Percentiles rank a stretch among this genome's conserved stretches.
These are phyloP conservation scores for Ceratocystiopsis sp. DNA, from an alignment of 2,329 filamentous ascomycete genomes.

Conservation along the genomic window DNA sequence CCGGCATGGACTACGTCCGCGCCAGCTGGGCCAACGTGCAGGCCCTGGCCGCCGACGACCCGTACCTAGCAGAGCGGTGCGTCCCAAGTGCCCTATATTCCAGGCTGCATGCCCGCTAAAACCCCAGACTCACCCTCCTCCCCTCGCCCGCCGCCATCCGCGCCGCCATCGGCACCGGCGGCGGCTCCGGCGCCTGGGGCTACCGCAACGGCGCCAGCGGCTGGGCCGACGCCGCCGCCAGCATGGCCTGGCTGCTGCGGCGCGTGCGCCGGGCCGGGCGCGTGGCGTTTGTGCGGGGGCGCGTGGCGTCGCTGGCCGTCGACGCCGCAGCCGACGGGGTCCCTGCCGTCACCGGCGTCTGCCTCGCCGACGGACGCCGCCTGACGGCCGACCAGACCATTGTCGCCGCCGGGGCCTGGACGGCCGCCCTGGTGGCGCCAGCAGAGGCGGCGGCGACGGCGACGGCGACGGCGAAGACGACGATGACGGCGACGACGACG, in stretches of 20 bases:
- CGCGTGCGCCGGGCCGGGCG: conserved; percentile 36
- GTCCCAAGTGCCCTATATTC: too few species aligned
- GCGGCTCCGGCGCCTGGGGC: conserved; percentile 43
- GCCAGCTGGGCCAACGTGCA: conserved; percentile 45
- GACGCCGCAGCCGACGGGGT: neutral
- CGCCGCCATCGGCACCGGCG: conserved; percentile 27
- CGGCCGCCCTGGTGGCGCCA: conserved; percentile 28
- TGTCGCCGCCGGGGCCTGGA: conserved; percentile 80
- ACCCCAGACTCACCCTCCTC: conserved; percentile 23
- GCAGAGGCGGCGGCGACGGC: neutral
- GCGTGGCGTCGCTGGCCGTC: conserved; percentile 23
- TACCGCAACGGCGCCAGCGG: conserved; percentile 61
- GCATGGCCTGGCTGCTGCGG: conserved; percentile 46
- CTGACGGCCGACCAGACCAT: conserved; percentile 48
- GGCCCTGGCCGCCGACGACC: conserved; percentile 25
- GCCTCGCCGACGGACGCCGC: conserved; percentile 18
- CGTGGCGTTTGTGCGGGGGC: conserved; percentile 36
- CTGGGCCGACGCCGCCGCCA: conserved; percentile 63
- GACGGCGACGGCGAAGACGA: neutral
- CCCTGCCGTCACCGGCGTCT: conserved; percentile 36
- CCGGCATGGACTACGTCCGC: conserved; percentile 39
- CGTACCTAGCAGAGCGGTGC: conserved; percentile 5
- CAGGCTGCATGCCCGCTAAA: neutral
- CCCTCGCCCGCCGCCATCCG: conserved; percentile 27
- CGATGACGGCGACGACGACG: neutral